Conservation (phyloP, 2,329 filamentous ascomycete species). For the Paradendryphiella salina region DNA sequence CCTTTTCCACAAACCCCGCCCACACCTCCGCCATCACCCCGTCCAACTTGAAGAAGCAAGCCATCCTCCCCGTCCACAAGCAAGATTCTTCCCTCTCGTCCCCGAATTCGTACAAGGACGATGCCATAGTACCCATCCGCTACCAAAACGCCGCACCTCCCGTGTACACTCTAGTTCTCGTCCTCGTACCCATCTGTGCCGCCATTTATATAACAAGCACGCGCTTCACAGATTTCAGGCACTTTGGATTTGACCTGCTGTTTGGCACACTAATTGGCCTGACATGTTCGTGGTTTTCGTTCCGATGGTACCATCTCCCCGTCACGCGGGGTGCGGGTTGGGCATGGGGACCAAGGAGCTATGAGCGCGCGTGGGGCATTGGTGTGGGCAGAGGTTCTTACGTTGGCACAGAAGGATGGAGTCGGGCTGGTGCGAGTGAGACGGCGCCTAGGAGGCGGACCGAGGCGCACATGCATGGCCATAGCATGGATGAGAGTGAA, state of each 20-base stretch:
- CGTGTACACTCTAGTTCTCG: conserved; percentile 72
- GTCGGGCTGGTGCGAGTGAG: conserved; percentile 15
- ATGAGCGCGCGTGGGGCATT: conserved; percentile 75
- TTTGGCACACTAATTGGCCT: conserved; percentile 81
- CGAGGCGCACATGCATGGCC: conserved; percentile 6
- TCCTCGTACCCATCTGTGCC: conserved; percentile 70
- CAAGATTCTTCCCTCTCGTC: conserved; percentile 28
- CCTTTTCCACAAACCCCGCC: conserved; percentile 54
- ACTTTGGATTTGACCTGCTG: conserved; percentile 90
- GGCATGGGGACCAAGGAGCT: conserved; percentile 81
- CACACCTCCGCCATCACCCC: conserved; percentile 51
- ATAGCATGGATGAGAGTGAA: conserved; percentile 11
- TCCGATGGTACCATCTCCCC: conserved; percentile 84
- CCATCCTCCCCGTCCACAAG: conserved; percentile 31
- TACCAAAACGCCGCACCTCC: conserved; percentile 81
- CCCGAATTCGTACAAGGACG: conserved; percentile 25
- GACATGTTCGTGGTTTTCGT: conserved; percentile 70
- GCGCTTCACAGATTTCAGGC: conserved; percentile 84
- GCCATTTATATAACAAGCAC: conserved; percentile 83
- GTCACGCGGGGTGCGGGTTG: conserved; percentile 79
- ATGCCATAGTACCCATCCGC: conserved; percentile 59
- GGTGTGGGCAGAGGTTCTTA: conserved; percentile 62
- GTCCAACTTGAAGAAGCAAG: conserved; percentile 36
- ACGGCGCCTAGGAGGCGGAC: conserved; percentile 8
- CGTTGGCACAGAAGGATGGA: conserved; percentile 55